Percentiles rank a stretch among this genome's conserved stretches.
Evolutionary conservation across 1,139 yeast species (phyloP).

Genomic region (Zygosaccharomyces sapae): DNA sequence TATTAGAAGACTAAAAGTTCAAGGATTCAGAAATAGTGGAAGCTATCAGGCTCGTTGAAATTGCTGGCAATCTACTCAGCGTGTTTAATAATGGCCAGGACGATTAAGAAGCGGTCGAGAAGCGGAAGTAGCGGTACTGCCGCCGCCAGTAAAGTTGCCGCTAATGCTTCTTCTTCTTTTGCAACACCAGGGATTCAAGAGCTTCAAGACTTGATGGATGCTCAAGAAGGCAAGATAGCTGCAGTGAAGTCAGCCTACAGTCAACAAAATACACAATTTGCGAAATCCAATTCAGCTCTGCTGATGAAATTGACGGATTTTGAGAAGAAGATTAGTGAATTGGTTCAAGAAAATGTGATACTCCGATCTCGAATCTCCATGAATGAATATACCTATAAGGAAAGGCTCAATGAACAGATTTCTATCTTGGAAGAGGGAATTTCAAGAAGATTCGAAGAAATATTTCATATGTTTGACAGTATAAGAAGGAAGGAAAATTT

Average conservation of each 20-base stretch:
- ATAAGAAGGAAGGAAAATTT: conserved; percentile 40
- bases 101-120: conserved; percentile 10
- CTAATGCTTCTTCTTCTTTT: not conserved
- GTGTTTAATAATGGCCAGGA: conserved; percentile 12
- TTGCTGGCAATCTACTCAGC: conserved; percentile 4
- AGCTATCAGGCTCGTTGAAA: not conserved
- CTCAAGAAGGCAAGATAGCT: conserved; percentile 21
- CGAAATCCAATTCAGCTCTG: conserved; percentile 52
- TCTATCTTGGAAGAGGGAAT: conserved; percentile 42
- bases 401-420: conserved; percentile 38
- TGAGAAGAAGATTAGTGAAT: conserved; percentile 46
- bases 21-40: not conserved
- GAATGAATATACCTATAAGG: conserved; percentile 34
- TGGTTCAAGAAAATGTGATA: conserved; percentile 46
- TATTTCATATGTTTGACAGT: conserved; percentile 41
- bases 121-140: conserved; percentile 6
- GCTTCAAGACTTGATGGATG: conserved; percentile 25
- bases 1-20: not conserved
- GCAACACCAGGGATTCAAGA: conserved; percentile 25
- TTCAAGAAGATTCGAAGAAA: conserved; percentile 43
- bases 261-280: conserved; percentile 49
- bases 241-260: conserved; percentile 20
- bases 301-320: conserved; percentile 47
- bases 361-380: conserved; percentile 39
- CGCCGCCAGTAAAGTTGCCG: conserved; percentile 5